Evolutionary conservation across 2,329 filamentous ascomycete genomes (phyloP).

Genomic region (Talaromyces sp.): DNA sequence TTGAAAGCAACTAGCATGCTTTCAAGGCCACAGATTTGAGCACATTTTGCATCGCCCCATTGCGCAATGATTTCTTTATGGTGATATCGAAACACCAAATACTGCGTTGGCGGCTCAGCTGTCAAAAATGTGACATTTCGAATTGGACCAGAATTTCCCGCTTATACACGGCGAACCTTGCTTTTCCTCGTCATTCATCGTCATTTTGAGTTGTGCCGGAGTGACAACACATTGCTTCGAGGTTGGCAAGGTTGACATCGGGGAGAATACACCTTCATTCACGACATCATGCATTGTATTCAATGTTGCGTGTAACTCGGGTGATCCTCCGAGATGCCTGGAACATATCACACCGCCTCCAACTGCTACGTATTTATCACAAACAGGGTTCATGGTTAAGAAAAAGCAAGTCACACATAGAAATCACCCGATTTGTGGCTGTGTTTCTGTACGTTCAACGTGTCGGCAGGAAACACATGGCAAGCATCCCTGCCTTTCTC

Average conservation of each 20-base stretch:
- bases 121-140: not conserved
- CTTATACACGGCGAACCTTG: not conserved
- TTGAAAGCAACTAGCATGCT: not conserved
- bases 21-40: not conserved
- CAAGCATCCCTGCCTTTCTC: not conserved
- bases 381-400: not conserved
- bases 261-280: not conserved
- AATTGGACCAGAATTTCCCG: not conserved
- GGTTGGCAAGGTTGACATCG: not conserved
- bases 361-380: not conserved
- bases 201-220: not conserved
- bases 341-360: not conserved
- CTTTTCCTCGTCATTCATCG: not conserved
- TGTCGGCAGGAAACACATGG: constrained; percentile 13
- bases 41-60: not conserved
- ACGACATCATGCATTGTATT: not conserved
- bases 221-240: constrained; percentile 2
- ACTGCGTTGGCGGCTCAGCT: not conserved
- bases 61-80: not conserved
- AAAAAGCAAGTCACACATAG: not conserved
- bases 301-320: not conserved
- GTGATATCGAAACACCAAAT: not conserved
- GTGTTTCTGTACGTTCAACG: not conserved
- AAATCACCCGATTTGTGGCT: constrained; percentile 7
- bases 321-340: not conserved